Conservation (phyloP, 2,329 filamentous ascomycete species). For the Phialophora chinensis region DNA sequence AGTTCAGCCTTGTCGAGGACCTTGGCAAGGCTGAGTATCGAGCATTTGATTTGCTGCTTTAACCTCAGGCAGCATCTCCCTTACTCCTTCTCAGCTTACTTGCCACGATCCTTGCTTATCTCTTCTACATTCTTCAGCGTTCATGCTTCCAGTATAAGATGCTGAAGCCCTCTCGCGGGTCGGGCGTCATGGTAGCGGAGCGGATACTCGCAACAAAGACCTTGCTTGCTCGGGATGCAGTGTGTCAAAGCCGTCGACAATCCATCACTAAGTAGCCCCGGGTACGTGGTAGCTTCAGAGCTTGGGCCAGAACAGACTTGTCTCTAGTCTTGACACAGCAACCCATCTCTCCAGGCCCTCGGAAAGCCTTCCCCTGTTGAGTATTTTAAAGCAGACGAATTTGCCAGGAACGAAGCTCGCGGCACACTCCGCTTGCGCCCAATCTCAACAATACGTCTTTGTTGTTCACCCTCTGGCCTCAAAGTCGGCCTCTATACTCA, state of each 20-base stretch:
- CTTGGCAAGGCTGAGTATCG: slow-evolving; percentile 3
- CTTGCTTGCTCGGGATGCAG: background rate
- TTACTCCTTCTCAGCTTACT: slow-evolving; percentile 11
- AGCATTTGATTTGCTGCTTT: background rate
- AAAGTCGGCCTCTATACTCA: background rate
- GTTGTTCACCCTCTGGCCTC: background rate
- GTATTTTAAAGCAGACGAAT: background rate
- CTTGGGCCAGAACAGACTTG: background rate
- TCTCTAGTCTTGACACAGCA: background rate
- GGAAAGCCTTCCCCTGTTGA: background rate
- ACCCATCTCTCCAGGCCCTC: background rate
- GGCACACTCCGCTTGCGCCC: background rate
- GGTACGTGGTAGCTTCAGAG: background rate
- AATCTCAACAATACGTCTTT: background rate
- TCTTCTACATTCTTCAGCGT: background rate
- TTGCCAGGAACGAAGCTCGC: background rate
- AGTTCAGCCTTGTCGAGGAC: slow-evolving; percentile 7
- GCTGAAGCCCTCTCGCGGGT: background rate
- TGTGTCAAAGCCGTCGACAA: background rate
- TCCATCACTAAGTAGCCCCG: background rate
- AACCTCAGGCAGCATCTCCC: background rate
- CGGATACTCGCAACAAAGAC: background rate
- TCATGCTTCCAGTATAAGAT: background rate
- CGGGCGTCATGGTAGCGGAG: background rate
- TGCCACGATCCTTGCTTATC: slow-evolving; percentile 19